A percentile compares a stretch with the other conserved stretches of the same genome.
These are phyloP conservation scores for Amaranthus tricolor DNA, from an alignment of 179 eudicot genomes.

Conservation along the genomic window DNA sequence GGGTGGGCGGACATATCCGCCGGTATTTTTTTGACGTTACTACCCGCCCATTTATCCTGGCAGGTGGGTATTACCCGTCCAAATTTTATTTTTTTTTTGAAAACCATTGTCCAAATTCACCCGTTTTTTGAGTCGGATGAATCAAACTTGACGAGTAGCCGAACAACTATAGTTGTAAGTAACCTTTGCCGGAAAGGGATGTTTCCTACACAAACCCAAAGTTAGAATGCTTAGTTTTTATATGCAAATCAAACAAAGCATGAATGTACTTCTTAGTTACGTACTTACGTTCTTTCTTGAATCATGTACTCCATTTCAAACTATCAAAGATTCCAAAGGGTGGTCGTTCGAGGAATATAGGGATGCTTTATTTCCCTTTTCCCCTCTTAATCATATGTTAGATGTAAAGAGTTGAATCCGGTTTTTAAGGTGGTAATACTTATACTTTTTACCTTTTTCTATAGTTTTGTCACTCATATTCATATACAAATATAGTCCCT, in stretches of 20 bases:
- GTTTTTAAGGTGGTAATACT: background rate
- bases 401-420: background rate
- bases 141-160: too few species aligned
- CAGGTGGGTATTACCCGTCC: too few species aligned
- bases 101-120: too few species aligned
- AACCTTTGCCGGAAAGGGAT: conserved; percentile 1
- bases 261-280: background rate
- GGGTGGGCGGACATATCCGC: too few species aligned
- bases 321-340: background rate
- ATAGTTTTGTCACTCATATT: too few species aligned
- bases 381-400: background rate
- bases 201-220: background rate
- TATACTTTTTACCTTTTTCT: background rate
- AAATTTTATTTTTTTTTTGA: too few species aligned
- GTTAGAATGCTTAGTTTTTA: background rate
- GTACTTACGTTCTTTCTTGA: background rate
- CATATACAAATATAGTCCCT: too few species aligned
- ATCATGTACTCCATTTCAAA: background rate
- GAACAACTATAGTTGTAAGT: background rate
- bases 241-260: background rate
- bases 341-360: background rate
- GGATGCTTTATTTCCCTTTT: background rate
- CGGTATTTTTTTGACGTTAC: too few species aligned
- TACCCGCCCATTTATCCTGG: too few species aligned
- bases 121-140: too few species aligned